Base-by-base conservation (phyloP, 495 filamentous ascomycete species). In the Niebla homalea region DNA sequence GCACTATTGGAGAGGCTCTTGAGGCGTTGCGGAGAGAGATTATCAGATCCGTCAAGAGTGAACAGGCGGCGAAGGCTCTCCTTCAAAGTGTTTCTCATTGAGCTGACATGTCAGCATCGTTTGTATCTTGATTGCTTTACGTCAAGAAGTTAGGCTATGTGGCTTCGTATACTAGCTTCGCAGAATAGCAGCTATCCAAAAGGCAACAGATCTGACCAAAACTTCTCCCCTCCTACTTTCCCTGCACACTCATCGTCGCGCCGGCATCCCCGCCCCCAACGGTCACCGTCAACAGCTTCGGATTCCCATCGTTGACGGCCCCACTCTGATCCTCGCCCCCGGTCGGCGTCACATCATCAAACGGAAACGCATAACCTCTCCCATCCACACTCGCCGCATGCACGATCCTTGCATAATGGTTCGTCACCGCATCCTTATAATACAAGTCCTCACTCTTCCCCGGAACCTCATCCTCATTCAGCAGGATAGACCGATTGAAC, bases 291-390 rank as follows among this genome's bases (percentile, higher is more conserved):
- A 84, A 72, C 37, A 79, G 54, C 49, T 61, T 49, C 3, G 83
- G 84, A 43, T 63, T 73, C 4, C 61, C 59, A 59, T 77, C 77
- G 48, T 60, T 73, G n/a, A 86, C 74, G 43, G 71, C 74, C 2
- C 84, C 84, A 26, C 74, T 76, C 54, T 81, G 78, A 63, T 86
- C 80, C 14, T 61, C 54, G 0, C 70, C 75, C 46, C 70, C 73
- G 16, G 64, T 63, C 1, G 80, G 73, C 19, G 72, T 70, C 4
- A 87, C 84, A 62, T 89, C 84, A 59, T 89, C 84, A 58, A 87
- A 89, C 0, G 84, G 83, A 57, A 87, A 87, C 2, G 83, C 80
- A 66, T 88, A 89, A 2, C 84, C 84, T 14, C 72, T 64, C 3
- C 73, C 69, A 63, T 82, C 81, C 6, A 76, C 53, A 53, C 78